Evolutionary conservation across 345 rosid species (phyloP).

Genomic region (Eucalyptus globulus): DNA sequence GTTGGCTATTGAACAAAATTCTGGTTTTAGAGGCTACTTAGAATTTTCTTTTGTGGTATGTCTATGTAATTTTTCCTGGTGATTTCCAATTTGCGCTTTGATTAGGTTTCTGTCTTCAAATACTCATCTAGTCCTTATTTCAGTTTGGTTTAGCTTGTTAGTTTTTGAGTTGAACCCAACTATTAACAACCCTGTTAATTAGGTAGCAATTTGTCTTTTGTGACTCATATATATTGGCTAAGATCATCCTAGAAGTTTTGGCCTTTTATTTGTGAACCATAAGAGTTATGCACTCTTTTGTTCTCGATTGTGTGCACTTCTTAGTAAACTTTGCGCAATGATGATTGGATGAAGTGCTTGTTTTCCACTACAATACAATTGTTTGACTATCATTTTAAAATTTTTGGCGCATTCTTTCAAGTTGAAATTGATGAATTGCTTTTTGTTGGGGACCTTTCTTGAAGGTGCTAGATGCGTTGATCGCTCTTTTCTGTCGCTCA

Average conservation of each 20-base stretch:
- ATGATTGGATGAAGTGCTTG: not conserved
- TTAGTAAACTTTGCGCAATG: not conserved
- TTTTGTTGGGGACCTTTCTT: not conserved
- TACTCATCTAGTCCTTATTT: not conserved
- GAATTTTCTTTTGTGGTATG: not conserved
- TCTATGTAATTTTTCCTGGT: not conserved
- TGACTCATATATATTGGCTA: not conserved
- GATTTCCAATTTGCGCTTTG: not conserved
- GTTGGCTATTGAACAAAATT: not conserved
- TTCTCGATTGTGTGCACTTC: not conserved
- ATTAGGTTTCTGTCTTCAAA: not conserved
- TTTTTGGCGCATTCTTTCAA: not conserved
- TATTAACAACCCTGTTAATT: not conserved
- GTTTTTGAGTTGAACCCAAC: not conserved
- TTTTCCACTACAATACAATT: not conserved
- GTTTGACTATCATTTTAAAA: not conserved
- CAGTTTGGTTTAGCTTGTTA: not conserved
- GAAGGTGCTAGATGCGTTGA: conserved; percentile 90
- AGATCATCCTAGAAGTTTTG: not conserved
- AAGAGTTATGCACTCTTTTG: not conserved
- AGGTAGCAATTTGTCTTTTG: not conserved
- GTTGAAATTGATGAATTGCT: not conserved
- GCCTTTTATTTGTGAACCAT: not conserved
- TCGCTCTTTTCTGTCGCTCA: conserved; percentile 75
- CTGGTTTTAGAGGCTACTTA: not conserved